Evolutionary conservation across 139 green algal genomes (phyloP).

Genomic region (Raphidocelis subcapitata): DNA sequence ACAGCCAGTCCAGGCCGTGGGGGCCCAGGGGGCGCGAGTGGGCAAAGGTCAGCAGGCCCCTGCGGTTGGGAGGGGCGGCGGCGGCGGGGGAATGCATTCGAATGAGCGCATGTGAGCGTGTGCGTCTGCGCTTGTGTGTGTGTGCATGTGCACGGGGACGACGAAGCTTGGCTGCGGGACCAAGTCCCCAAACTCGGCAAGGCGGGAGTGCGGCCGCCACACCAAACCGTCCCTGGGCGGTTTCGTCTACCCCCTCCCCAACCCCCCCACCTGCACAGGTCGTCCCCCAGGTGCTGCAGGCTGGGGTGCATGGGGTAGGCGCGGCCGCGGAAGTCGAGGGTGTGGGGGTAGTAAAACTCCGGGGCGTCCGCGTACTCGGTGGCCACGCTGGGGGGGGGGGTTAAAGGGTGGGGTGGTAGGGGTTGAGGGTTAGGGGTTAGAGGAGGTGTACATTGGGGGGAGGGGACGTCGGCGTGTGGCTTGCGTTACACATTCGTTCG

Average conservation of each 20-base stretch:
- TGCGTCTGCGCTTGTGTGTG: no score
- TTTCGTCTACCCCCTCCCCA: no score
- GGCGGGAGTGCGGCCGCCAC: no score
- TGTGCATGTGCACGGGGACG: no score
- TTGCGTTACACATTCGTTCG: no score
- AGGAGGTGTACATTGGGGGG: not conserved
- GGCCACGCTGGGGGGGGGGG: no score
- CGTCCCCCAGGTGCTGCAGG: slow-evolving; percentile 93
- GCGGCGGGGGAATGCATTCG: no score
- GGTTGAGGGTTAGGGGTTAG: not conserved
- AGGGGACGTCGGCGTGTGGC: not conserved
- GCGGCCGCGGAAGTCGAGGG: slow-evolving; percentile 61
- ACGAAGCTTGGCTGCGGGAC: no score
- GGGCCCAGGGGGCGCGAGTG: slow-evolving; percentile 70
- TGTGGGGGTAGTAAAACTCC: slow-evolving; percentile 26
- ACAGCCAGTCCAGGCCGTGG: slow-evolving; percentile 81
- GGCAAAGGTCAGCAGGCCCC: slow-evolving; percentile 87
- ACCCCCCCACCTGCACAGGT: slow-evolving; percentile 36
- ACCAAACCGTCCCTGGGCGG: no score
- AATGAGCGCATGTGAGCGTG: no score
- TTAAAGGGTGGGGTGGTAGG: not conserved
- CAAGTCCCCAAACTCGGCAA: no score
- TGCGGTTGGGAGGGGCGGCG: no score
- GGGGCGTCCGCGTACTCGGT: slow-evolving; percentile 2
- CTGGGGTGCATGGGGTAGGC: slow-evolving; percentile 95